A percentile compares a stretch with the other conserved stretches of the same genome.
Evolutionary conservation across 192 early-diverging fungal species (phyloP).

Genomic region (Linnemannia zychae): DNA sequence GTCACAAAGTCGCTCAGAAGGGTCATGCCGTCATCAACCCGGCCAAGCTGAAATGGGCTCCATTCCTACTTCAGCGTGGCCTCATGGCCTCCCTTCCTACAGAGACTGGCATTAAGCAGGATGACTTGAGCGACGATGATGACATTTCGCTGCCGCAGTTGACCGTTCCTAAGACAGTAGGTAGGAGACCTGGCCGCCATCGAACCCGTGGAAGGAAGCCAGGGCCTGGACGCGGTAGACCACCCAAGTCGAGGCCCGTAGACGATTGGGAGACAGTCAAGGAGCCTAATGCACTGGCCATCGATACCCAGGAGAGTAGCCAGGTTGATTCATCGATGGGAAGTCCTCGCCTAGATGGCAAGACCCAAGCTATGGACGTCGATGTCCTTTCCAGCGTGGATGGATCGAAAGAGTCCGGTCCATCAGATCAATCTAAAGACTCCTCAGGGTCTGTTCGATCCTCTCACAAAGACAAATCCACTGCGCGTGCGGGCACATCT

Average conservation of each 20-base stretch:
- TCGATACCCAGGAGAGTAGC: neutral
- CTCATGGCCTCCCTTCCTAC: conserved; percentile 23
- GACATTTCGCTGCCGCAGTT: neutral
- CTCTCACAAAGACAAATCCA: neutral
- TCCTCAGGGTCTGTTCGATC: neutral
- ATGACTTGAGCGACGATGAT: conserved; percentile 9
- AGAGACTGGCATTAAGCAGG: conserved; percentile 4
- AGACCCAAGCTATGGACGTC: neutral
- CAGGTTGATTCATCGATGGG: neutral
- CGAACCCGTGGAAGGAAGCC: conserved; percentile 5
- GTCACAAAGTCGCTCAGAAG: conserved; percentile 59
- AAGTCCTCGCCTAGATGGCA: neutral
- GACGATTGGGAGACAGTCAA: neutral
- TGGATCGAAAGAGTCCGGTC: neutral
- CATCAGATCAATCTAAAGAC: neutral
- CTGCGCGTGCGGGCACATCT: neutral
- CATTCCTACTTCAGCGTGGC: conserved; percentile 70
- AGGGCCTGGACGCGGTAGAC: conserved; percentile 9
- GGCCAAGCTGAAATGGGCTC: conserved; percentile 76
- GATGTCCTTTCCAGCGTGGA: neutral
- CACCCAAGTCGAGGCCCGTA: neutral
- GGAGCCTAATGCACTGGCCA: neutral
- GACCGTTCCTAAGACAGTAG: neutral
- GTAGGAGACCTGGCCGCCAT: neutral
- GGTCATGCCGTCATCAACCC: conserved; percentile 70